These are phyloP conservation scores for Dimargaris xerosporica DNA, from an alignment of 192 early-diverging fungal genomes.

Conservation along the genomic window DNA sequence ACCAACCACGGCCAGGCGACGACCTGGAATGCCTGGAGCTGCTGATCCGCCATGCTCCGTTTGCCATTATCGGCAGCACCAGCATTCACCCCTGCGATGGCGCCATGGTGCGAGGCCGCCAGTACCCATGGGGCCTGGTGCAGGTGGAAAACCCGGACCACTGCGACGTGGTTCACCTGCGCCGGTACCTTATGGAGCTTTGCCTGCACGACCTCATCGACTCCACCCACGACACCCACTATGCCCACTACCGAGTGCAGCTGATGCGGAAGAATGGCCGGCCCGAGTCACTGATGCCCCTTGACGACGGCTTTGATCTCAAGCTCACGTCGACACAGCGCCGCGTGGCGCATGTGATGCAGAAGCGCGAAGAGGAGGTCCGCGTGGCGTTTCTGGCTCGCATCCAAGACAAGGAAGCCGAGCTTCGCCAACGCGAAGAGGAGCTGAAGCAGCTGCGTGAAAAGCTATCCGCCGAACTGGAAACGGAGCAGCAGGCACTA, in stretches of 20 bases:
- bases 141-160: slow-evolving; percentile 61
- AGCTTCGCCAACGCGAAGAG: slow-evolving; percentile 22
- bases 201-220: slow-evolving; percentile 68
- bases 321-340: slow-evolving; percentile 50
- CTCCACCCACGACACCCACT: slow-evolving; percentile 61
- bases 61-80: slow-evolving; percentile 73
- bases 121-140: slow-evolving; percentile 67
- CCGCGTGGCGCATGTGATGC: slow-evolving; percentile 49
- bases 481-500: not conserved
- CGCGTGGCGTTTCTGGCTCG: slow-evolving; percentile 33
- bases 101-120: slow-evolving; percentile 47
- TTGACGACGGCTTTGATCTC: slow-evolving; percentile 64
- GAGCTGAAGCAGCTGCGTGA: not conserved
- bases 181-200: slow-evolving; percentile 50
- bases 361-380: slow-evolving; percentile 54
- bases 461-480: not conserved
- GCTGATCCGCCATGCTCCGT: slow-evolving; percentile 55
- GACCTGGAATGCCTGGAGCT: slow-evolving; percentile 48
- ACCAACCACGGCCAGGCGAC: slow-evolving; percentile 59
- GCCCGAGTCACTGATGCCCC: slow-evolving; percentile 62
- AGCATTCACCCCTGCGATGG: slow-evolving; percentile 38
- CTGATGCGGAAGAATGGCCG: slow-evolving; percentile 51
- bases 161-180: slow-evolving; percentile 55
- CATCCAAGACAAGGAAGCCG: slow-evolving; percentile 43
- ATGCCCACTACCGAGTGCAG: slow-evolving; percentile 47